Percentiles rank a stretch among this genome's conserved stretches.
Evolutionary conservation across 2,329 filamentous ascomycete genomes (phyloP).

Genomic region (Alternaria burnsii): DNA sequence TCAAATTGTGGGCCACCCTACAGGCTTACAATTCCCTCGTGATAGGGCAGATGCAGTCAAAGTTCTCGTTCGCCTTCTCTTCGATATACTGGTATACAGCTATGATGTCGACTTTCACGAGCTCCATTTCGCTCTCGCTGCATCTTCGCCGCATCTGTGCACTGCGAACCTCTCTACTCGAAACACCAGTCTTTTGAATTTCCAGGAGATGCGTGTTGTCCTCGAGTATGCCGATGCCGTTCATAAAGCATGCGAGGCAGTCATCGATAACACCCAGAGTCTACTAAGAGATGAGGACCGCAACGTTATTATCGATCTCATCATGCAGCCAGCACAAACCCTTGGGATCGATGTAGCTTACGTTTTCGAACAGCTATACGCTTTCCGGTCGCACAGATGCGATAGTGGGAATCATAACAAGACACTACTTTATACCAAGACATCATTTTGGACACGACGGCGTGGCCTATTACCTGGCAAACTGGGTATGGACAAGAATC

Average conservation of each 20-base stretch:
- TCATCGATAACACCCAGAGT: neutral
- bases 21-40: neutral
- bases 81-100: conserved; percentile 9
- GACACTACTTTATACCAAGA: conserved; percentile 2
- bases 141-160: neutral
- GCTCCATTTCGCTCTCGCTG: conserved; percentile 1
- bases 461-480: neutral
- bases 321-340: conserved; percentile 3
- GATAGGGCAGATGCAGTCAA: neutral
- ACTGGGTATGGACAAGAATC: neutral
- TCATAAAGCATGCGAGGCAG: conserved; percentile 1
- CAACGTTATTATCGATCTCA: neutral
- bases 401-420: conserved; percentile 3
- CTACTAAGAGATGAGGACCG: conserved; percentile 8
- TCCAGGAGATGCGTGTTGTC: neutral
- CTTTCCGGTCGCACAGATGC: conserved; percentile 5
- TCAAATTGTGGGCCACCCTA: neutral
- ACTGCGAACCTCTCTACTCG: neutral
- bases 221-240: neutral
- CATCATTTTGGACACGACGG: neutral
- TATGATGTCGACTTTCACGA: neutral
- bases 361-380: conserved; percentile 7
- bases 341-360: conserved; percentile 8
- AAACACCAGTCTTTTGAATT: neutral
- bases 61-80: neutral